A percentile compares a stretch with the other conserved stretches of the same genome.
Conservation (phyloP, 345 rosid species). For the Arabidopsis arenosa region DNA sequence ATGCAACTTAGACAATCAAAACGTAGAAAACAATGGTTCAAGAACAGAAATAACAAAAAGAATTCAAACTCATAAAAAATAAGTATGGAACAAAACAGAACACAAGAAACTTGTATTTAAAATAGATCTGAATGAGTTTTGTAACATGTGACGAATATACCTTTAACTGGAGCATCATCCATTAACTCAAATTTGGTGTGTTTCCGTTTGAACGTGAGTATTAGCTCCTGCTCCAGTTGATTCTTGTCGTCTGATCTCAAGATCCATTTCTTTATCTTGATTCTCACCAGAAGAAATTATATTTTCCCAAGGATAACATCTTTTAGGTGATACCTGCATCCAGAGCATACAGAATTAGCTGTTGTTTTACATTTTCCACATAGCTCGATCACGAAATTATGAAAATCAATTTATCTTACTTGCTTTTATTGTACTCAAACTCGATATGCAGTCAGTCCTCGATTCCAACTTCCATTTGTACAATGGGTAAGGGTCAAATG, state of each 20-base stretch:
- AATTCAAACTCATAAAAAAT: too few relatives aligned
- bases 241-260: conserved; percentile 96
- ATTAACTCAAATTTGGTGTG: conserved; percentile 96
- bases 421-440: conserved; percentile 99
- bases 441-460: conserved; percentile 98
- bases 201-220: conserved; percentile 97
- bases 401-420: conserved; percentile 52
- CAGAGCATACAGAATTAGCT: not conserved
- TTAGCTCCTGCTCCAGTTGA: conserved; percentile 97
- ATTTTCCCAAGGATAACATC: conserved; percentile 98
- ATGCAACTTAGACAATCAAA: too few relatives aligned
- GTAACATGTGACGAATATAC: conserved; percentile 45
- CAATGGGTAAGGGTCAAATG: conserved; percentile 24
- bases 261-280: conserved; percentile 99
- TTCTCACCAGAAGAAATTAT: conserved; percentile 95
- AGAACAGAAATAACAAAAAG: too few relatives aligned
- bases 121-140: not conserved
- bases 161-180: conserved; percentile 99
- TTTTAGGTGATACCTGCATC: conserved; percentile 88
- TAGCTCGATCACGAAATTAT: not conserved
- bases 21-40: too few relatives aligned
- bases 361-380: not conserved
- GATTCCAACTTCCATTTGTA: conserved; percentile 99
- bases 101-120: too few relatives aligned
- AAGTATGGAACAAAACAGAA: too few relatives aligned